These are phyloP conservation scores for Agrocybe pediades DNA, from an alignment of 768 basidiomycete species.

Conservation along the genomic window DNA sequence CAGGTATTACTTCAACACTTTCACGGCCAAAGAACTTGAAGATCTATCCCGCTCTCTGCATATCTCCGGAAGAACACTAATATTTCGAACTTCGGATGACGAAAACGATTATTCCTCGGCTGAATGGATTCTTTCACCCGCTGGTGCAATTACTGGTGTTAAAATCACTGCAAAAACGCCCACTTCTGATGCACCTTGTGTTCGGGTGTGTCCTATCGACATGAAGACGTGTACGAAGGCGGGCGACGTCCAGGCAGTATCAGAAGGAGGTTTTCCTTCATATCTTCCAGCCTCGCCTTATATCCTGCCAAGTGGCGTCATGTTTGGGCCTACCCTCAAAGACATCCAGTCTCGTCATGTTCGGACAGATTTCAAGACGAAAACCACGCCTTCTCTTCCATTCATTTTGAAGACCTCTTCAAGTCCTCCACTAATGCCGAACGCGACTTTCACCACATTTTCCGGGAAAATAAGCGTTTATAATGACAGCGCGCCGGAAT, in stretches of 20 bases:
- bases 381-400: slow-evolving; percentile 29
- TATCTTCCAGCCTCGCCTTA: slow-evolving; percentile 34
- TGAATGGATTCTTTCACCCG: slow-evolving; percentile 38
- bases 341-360: slow-evolving; percentile 29
- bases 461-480: slow-evolving; percentile 35
- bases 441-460: slow-evolving; percentile 31
- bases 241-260: slow-evolving; percentile 32
- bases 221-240: slow-evolving; percentile 34
- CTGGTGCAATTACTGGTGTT: slow-evolving; percentile 36
- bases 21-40: slow-evolving; percentile 35
- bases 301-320: slow-evolving; percentile 30
- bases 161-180: slow-evolving; percentile 35
- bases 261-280: slow-evolving; percentile 39
- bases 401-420: slow-evolving; percentile 34
- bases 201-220: slow-evolving; percentile 38
- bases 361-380: slow-evolving; percentile 41
- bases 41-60: slow-evolving; percentile 32
- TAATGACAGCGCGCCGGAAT: slow-evolving; percentile 36
- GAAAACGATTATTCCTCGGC: slow-evolving; percentile 40
- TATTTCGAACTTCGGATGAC: slow-evolving; percentile 33
- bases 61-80: slow-evolving; percentile 33
- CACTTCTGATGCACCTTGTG: slow-evolving; percentile 34
- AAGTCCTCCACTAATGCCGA: slow-evolving; percentile 38
- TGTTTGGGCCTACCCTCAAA: slow-evolving; percentile 32
- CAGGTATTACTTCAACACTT: slow-evolving; percentile 39